These are phyloP conservation scores for Ophiorrhiza pumila DNA, from an alignment of 257 asterid species.

Conservation along the genomic window DNA sequence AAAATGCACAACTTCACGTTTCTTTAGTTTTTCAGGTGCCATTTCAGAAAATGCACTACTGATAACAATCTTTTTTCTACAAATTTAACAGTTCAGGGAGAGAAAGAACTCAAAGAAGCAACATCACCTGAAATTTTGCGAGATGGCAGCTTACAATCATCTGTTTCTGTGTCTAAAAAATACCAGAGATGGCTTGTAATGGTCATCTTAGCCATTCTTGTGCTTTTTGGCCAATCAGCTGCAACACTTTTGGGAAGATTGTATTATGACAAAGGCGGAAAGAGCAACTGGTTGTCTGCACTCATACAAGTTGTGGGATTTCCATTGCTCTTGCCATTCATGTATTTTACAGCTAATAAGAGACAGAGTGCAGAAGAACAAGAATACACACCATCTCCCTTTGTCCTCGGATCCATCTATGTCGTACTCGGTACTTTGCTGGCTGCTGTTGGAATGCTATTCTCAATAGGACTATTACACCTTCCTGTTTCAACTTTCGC, in stretches of 20 bases:
- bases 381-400: conserved; percentile 5
- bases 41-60: not conserved
- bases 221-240: conserved; percentile 34
- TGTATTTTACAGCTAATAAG: conserved; percentile 14
- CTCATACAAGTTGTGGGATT: conserved; percentile 41
- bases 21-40: not conserved
- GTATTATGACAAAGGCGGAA: conserved; percentile 49
- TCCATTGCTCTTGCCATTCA: conserved; percentile 40
- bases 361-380: not conserved
- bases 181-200: conserved; percentile 34
- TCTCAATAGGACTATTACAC: conserved; percentile 46
- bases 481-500: conserved; percentile 65
- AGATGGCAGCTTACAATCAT: not conserved
- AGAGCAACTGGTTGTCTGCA: conserved; percentile 40
- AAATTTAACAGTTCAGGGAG: conserved; percentile 20
- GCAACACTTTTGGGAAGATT: conserved; percentile 42
- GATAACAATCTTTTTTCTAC: not conserved
- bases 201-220: conserved; percentile 25
- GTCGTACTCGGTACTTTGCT: conserved; percentile 35
- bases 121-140: not conserved
- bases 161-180: not conserved
- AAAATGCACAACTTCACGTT: no score
- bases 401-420: conserved; percentile 30
- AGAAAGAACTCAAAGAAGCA: conserved; percentile 23
- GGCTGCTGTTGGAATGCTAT: conserved; percentile 42